Evolutionary conservation across 1,284 basidiomycete species (phyloP), one percentile per base, ranked within the genome.

Genomic region (Leccinum solheimii): DNA sequence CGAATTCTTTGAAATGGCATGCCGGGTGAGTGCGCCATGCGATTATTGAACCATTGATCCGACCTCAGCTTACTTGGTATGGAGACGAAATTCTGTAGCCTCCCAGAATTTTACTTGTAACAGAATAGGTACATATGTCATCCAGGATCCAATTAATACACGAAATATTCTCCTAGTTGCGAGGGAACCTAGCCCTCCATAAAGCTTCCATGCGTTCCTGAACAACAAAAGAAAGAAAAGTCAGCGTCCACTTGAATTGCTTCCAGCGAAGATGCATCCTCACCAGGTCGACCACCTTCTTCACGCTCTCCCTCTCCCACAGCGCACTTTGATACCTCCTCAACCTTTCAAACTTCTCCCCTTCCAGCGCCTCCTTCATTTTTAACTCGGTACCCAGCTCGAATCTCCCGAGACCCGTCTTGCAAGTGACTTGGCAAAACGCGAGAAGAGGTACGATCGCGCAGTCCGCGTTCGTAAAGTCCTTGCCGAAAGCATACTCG

Each of bases 401-500:
- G 55, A 71, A 81, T 14, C 65, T 72, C 2, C 82, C 82, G 23
- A 82, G 57, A 45, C 82, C 83, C 51, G 82, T 76, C 66, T 74
- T 77, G 43, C 81, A 56, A 11, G 68, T 43, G 0, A 81, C 60
- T n/a, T 82, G 76, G 38, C 80, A 60, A 5, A 80, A 68, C 3
- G 72, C 80, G 8, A 85, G 65, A 70, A 85, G 79, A 1, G 85
- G 84, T 5, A 74, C 75, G 23, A 84, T 68, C 1, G 82, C 81
- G 11, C 79, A 79, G 65, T 88, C 86, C 3, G 85, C 86, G 60
- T 80, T 82, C 34, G 80, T 83, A 57, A 70, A 78, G 23, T 64
- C 58, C 32, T 75, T 69, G 3, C 77, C 79, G 1, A 74, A 61
- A 19, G 73, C 78, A 57, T 71, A 77, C 30, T 64, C 61, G 0